phyloP scores from a whole-genome alignment of 352 stramenopile genomes.

The Albugo candida region DNA sequence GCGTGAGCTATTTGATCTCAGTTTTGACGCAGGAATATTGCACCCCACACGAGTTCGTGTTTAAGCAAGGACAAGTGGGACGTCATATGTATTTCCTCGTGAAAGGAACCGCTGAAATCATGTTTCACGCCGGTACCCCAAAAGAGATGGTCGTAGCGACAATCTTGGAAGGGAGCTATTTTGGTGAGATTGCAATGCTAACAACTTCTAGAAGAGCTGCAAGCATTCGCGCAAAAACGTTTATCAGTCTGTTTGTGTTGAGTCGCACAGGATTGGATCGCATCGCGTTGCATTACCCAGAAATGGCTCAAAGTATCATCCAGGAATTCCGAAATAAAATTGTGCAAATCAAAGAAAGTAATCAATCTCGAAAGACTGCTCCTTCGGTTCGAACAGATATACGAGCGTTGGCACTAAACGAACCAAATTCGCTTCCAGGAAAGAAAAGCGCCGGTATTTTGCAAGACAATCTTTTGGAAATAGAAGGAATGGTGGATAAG shows the following conservation, averaged over 20 bases:
- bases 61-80: constrained; percentile 62
- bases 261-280: constrained; percentile 46
- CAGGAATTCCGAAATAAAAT: constrained; percentile 67
- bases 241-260: constrained; percentile 57
- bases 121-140: constrained; percentile 33
- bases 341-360: constrained; percentile 40
- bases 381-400: constrained; percentile 18
- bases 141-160: constrained; percentile 38
- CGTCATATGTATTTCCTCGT: constrained; percentile 76
- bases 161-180: constrained; percentile 51
- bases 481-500: constrained; percentile 26
- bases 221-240: constrained; percentile 62
- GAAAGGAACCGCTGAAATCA: constrained; percentile 44
- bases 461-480: constrained; percentile 23
- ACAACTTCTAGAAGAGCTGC: constrained; percentile 55
- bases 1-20: constrained; percentile 68
- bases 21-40: constrained; percentile 64
- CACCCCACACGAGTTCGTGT: constrained; percentile 57
- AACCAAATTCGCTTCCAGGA: no score
- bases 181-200: constrained; percentile 69
- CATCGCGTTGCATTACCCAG: constrained; percentile 55
- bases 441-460: constrained; percentile 17
- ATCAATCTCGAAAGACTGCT: constrained; percentile 15
- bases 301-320: constrained; percentile 60
- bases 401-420: constrained; percentile 2